These are phyloP conservation scores for Cyclaneusma minus DNA, from an alignment of 2,329 filamentous ascomycete genomes.

Conservation along the genomic window DNA sequence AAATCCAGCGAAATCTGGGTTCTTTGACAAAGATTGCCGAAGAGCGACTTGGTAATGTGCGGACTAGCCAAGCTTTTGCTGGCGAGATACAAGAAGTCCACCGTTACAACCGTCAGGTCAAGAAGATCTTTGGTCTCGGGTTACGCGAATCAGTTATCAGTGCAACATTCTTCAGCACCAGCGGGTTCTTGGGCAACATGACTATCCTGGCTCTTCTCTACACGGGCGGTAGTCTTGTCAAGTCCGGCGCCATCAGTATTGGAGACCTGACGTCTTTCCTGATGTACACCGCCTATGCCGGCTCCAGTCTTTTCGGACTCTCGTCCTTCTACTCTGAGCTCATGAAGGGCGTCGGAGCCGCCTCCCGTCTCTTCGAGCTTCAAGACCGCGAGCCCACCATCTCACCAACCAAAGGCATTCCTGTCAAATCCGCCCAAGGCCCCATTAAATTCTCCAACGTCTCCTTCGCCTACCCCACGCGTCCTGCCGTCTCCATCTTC, in stretches of 20 bases:
- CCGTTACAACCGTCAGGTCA: slow-evolving; percentile 84
- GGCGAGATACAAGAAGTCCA: slow-evolving; percentile 81
- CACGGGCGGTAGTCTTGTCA: slow-evolving; percentile 80
- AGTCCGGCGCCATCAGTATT: slow-evolving; percentile 70
- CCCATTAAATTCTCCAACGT: slow-evolving; percentile 80
- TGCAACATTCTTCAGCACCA: slow-evolving; percentile 76
- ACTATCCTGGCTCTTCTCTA: slow-evolving; percentile 85
- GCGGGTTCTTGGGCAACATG: slow-evolving; percentile 89
- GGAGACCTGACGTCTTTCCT: slow-evolving; percentile 92
- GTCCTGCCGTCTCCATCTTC: slow-evolving; percentile 86
- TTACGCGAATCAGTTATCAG: slow-evolving; percentile 76
- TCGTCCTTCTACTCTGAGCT: slow-evolving; percentile 95
- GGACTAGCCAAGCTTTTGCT: slow-evolving; percentile 90
- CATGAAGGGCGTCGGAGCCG: slow-evolving; percentile 97
- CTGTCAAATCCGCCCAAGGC: slow-evolving; percentile 71
- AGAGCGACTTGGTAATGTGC: slow-evolving; percentile 91
- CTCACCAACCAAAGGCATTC: slow-evolving; percentile 66
- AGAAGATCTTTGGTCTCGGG: slow-evolving; percentile 81
- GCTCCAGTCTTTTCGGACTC: slow-evolving; percentile 80
- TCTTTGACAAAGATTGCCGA: slow-evolving; percentile 93
- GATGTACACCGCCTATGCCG: slow-evolving; percentile 88
- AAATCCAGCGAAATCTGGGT: slow-evolving; percentile 88
- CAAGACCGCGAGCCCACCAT: slow-evolving; percentile 82
- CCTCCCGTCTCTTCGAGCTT: slow-evolving; percentile 88
- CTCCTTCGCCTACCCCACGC: slow-evolving; percentile 80